phyloP scores from a whole-genome alignment of 495 filamentous ascomycete species.

The Penicillium arizonense region DNA sequence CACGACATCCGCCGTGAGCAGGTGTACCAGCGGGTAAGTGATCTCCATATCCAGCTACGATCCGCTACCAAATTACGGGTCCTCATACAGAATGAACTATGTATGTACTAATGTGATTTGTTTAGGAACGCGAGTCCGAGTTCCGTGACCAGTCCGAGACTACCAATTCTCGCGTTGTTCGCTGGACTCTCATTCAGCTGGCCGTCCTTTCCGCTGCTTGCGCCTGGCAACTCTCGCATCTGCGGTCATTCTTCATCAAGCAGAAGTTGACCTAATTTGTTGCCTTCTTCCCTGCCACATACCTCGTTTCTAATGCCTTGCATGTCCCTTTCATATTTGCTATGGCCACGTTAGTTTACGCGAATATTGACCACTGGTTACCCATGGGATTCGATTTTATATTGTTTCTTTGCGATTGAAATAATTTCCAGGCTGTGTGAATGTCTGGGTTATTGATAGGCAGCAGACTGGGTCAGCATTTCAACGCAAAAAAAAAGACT shows the following conservation, averaged over 20 bases:
- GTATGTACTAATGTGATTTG: constrained; percentile 1
- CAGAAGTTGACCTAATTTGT: constrained; percentile 79
- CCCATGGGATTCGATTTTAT: neutral
- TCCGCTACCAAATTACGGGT: neutral
- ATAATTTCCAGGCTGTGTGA: neutral
- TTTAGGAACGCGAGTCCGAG: constrained; percentile 91
- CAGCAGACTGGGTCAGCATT: neutral
- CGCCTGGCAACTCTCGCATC: constrained; percentile 95
- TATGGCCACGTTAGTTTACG: constrained; percentile 11
- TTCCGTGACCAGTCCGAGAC: constrained; percentile 96
- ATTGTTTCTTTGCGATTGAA: constrained; percentile 2
- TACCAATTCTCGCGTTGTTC: constrained; percentile 88
- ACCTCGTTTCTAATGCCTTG: constrained; percentile 12
- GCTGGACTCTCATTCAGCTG: constrained; percentile 91
- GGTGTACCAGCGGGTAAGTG: constrained; percentile 87
- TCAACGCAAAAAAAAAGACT: constrained; percentile 10
- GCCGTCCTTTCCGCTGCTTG: constrained; percentile 86
- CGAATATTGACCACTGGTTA: constrained; percentile 13
- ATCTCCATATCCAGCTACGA: constrained; percentile 2
- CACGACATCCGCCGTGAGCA: constrained; percentile 92
- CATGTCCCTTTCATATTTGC: constrained; percentile 20
- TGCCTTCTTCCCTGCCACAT: constrained; percentile 13
- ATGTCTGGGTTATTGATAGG: neutral
- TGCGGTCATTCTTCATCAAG: constrained; percentile 98
- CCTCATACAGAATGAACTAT: neutral